Evolutionary conservation across 805 yeast species (phyloP), one percentile per base, ranked within the genome.

Genomic region (Metschnikowia matae): DNA sequence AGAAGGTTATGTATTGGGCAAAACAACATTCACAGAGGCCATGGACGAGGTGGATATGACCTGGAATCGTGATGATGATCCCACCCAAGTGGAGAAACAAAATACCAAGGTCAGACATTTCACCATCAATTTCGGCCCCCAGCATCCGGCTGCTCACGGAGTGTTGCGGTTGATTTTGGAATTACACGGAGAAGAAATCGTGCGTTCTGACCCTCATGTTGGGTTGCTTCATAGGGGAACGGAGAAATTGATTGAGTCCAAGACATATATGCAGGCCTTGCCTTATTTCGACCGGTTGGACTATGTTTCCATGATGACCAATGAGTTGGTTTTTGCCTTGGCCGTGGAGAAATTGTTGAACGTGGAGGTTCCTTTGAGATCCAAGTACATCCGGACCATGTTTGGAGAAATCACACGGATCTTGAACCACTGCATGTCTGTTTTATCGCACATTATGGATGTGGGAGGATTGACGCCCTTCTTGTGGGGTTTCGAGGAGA

Each of bases 71-170:
- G 74, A 68, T 51, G 78, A 74, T 54, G 77, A 71, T 55, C 78
- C 78, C 33, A 65, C 62, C 48, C 62, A 69, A 32, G 71, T 73
- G 17, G 74, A 64, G 40, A 74, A 66, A 52, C 77, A 73, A 60
- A 74, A 74, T 61, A 65, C 75, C 47, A 74, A 87, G 67, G 83
- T 88, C 64, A 83, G 96, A 68, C 95, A 87, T 66, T 89, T 88
- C 75, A 88, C 96, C 45, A 83, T 89, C 66, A 89, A 89, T 71
- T 88, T 88, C 66, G 96, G 96, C 35, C 96, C 96, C 44, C 96
- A 88, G 73, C 96, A 88, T 74, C 96, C 96, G 21, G 96, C 96
- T 54, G 96, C 96, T 29, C 96, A 88, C 74, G 96, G 96, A 59
- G 96, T 88, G 70, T 75, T 88, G 74, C 81, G 96, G 66, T 77